Evolutionary conservation across 805 yeast genomes (phyloP), one percentile per base, ranked within the genome.

Genomic region (Candida railenensis): DNA sequence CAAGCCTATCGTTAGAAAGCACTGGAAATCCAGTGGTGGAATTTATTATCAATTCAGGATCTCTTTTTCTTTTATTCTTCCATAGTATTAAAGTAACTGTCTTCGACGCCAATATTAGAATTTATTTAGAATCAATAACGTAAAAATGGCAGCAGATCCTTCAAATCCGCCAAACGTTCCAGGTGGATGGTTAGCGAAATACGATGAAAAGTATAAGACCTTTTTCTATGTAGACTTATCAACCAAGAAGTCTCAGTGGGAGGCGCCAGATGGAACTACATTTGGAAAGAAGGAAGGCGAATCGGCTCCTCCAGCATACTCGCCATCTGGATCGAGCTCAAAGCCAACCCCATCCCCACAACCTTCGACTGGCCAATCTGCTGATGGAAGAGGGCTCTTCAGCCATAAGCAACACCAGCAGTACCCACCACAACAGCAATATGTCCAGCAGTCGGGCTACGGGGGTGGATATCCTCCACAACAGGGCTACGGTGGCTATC

Each of bases 231-330:
- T 92, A n/a, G 74, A 89, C 55, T 67, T 87, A 52, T 58, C 73
- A 14, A 79, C 88, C 12, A 85, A 87, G 49, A 71, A 80, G 53
- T 88, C 96, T 0, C 97, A 90, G 64, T 92, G 98, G 98, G 96
- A 88, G 44, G 81, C 83, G 12, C 97, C 97, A 14, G 48, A 33
- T 30, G 62, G 64, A 1, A 80, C 88, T 0, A 61, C 54, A 1
- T 77, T 78, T 60, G 39, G 19, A 18, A 47, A 43, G 2, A 46
- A 50, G 8, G 45, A 51, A 3, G 56, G 48, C 3, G 66, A 55
- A 7, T 63, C 57, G 2, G 71, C 73, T 2, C 83, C 84, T 7
- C 80, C 80, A 2, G 65, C 74, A n/a, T 63, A 60, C 57, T 65
- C 50, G 50, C 60, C 41, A 48, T 39, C 22, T 21, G 36, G 44